These are phyloP conservation scores for Linum lewisii DNA, from an alignment of 345 rosid genomes.

Conservation along the genomic window DNA sequence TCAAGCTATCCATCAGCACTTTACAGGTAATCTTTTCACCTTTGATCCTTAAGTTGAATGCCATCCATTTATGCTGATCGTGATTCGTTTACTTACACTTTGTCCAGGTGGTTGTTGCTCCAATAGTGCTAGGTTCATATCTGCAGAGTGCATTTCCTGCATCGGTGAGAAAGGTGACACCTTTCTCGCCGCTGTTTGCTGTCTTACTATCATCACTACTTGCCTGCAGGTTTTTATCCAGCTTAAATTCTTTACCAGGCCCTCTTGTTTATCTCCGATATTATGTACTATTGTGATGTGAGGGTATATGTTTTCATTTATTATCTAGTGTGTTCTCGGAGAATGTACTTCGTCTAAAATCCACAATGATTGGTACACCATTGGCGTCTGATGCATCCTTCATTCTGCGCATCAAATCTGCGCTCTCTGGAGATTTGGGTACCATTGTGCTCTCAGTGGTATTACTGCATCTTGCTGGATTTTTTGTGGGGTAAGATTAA, in stretches of 20 bases:
- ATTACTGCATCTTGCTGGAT: conserved; percentile 49
- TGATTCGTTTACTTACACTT: background rate
- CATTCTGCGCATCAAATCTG: conserved; percentile 17
- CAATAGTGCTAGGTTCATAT: conserved; percentile 51
- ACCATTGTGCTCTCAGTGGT: conserved; percentile 35
- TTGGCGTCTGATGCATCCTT: conserved; percentile 29
- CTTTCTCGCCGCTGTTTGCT: conserved; percentile 51
- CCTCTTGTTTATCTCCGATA: conserved; percentile 3
- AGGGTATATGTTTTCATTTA: background rate
- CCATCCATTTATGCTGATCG: background rate
- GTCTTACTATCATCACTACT: conserved; percentile 48
- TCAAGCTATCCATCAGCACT: conserved; percentile 57
- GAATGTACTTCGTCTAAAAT: conserved; percentile 42
- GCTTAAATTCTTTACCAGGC: background rate
- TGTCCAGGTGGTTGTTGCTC: conserved; percentile 49
- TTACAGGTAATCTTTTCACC: conserved; percentile 30
- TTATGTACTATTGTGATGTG: background rate
- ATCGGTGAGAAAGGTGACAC: conserved; percentile 34
- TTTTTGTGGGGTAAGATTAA: conserved; percentile 56
- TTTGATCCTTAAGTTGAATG: background rate
- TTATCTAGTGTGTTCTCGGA: conserved; percentile 47
- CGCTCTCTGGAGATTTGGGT: conserved; percentile 45
- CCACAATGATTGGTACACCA: conserved; percentile 29
- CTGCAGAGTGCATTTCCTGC: conserved; percentile 43
- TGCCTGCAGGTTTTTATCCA: conserved; percentile 47